phyloP scores from a whole-genome alignment of 306 rosid genomes.

The Acacia crassicarpa region DNA sequence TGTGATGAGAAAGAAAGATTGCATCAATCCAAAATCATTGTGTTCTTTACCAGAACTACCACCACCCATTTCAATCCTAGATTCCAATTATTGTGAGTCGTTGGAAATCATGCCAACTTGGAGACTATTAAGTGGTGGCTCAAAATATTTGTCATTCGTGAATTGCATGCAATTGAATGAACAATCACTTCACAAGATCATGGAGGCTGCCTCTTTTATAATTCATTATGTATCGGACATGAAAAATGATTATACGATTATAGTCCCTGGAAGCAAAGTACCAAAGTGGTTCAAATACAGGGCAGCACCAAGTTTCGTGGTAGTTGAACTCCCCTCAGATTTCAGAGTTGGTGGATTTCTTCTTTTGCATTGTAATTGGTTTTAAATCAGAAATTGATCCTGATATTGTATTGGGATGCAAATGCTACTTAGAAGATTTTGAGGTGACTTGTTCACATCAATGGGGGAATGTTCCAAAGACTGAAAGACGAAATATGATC shows the following conservation, averaged over 20 bases:
- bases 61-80: too few relatives aligned
- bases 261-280: not conserved
- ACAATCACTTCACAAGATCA: not conserved
- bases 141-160: rapidly evolving
- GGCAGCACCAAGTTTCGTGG: too few relatives aligned
- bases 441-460: not conserved
- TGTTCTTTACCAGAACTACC: slow-evolving; percentile 49
- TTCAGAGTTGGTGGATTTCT: not conserved
- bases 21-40: too few relatives aligned
- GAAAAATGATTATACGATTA: rapidly evolving
- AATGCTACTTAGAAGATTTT: not conserved
- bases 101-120: not conserved
- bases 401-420: not conserved
- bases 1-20: not conserved
- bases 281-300: not conserved
- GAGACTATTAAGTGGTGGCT: not conserved
- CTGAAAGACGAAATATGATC: not conserved
- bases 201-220: not conserved
- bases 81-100: too few relatives aligned
- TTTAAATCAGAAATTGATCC: not conserved
- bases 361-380: not conserved
- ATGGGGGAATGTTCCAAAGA: rapidly evolving
- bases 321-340: not conserved
- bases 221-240: not conserved
- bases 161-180: not conserved